Conservation (phyloP, 2,329 filamentous ascomycete genomes). For the Fusarium equiseti region DNA sequence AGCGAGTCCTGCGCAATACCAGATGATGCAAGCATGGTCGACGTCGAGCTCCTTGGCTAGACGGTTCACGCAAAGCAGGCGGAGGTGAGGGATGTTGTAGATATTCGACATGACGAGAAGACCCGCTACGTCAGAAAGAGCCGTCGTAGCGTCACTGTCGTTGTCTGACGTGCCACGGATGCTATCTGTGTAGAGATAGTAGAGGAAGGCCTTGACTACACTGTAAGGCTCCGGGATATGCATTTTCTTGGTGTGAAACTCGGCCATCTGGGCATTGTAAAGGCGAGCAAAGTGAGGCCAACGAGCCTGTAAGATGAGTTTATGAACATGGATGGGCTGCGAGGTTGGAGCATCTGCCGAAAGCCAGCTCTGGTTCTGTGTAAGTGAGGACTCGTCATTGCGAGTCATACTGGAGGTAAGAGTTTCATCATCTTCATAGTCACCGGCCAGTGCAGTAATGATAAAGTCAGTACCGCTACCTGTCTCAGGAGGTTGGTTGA, state of each 20-base stretch:
- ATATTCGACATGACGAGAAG: conserved; percentile 98
- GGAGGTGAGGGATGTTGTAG: conserved; percentile 95
- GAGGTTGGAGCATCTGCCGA: conserved; percentile 75
- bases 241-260: conserved; percentile 97
- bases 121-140: conserved; percentile 88
- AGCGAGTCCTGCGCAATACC: conserved; percentile 91
- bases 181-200: conserved; percentile 96
- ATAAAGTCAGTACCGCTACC: conserved; percentile 92
- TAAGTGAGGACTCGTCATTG: conserved; percentile 54
- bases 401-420: conserved; percentile 64
- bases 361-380: conserved; percentile 67
- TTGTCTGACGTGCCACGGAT: conserved; percentile 70
- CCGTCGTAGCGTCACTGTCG: conserved; percentile 78
- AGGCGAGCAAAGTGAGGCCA: conserved; percentile 97
- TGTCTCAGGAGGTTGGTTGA: conserved; percentile 85
- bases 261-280: conserved; percentile 94
- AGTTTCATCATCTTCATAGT: conserved; percentile 75
- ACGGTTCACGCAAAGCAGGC: conserved; percentile 90
- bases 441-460: conserved; percentile 88
- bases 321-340: conserved; percentile 91
- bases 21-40: conserved; percentile 93
- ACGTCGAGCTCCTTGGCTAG: conserved; percentile 92
- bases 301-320: conserved; percentile 90
- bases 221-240: conserved; percentile 97
- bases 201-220: conserved; percentile 93